phyloP scores from a whole-genome alignment of 345 rosid genomes.

The Reutealis trisperma region DNA sequence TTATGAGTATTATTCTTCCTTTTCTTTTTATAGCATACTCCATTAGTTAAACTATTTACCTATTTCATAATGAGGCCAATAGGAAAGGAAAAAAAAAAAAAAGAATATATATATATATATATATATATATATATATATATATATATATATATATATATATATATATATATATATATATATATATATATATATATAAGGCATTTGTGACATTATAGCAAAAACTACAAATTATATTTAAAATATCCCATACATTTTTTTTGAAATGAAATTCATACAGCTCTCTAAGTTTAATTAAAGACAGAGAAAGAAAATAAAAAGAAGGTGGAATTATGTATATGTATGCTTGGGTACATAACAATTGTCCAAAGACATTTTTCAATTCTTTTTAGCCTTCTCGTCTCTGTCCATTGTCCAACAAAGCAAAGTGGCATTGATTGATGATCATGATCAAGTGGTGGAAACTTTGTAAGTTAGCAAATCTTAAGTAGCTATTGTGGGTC shows the following conservation, averaged over 20 bases:
- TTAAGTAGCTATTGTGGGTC: not conserved
- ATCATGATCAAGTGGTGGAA: not conserved
- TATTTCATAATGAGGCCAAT: no score
- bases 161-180: not conserved
- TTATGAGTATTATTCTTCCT: no score
- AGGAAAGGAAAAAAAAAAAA: no score
- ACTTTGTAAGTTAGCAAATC: constrained; percentile 6
- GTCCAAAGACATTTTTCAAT: not conserved
- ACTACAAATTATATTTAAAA: constrained; percentile 13
- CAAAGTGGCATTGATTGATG: not conserved
- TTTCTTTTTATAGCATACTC: no score
- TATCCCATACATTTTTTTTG: constrained; percentile 2
- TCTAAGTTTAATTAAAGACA: constrained; percentile 23
- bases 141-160: not conserved
- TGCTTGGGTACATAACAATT: not conserved
- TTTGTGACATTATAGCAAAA: not conserved
- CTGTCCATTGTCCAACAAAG: constrained; percentile 9
- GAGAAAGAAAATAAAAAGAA: not conserved
- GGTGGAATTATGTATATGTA: not conserved
- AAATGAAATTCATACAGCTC: constrained; percentile 22
- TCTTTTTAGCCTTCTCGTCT: constrained; percentile 6
- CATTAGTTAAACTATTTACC: no score
- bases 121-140: not conserved
- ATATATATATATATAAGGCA: not conserved
- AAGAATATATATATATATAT: no score